Evolutionary conservation across 2,329 filamentous ascomycete genomes (phyloP).

Genomic region (Alternaria sp.): DNA sequence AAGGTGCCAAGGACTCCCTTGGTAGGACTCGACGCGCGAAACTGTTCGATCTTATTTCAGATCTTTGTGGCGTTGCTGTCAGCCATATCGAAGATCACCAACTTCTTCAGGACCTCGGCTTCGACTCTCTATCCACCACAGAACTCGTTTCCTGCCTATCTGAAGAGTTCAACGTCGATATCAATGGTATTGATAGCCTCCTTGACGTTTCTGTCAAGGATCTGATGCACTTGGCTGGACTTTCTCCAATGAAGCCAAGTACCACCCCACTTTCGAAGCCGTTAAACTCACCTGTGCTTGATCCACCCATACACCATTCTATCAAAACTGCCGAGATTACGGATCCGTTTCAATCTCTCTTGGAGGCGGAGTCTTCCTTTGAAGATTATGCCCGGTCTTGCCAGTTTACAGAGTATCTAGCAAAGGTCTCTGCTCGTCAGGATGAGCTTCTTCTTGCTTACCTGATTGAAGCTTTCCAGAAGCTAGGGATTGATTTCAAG

Average conservation of each 20-base stretch:
- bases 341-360: slow-evolving; percentile 5
- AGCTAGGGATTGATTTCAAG: slow-evolving; percentile 11
- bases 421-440: slow-evolving; percentile 7
- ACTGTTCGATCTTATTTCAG: slow-evolving; percentile 7
- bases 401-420: slow-evolving; percentile 9
- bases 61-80: slow-evolving; percentile 5
- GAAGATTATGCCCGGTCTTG: slow-evolving; percentile 1
- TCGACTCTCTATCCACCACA: slow-evolving; percentile 14
- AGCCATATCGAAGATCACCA: slow-evolving; percentile 4
- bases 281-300: neutral
- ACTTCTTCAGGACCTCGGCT: slow-evolving; percentile 12
- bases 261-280: neutral
- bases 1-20: neutral
- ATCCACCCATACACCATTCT: neutral
- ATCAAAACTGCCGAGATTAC: neutral
- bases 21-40: neutral
- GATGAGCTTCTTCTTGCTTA: slow-evolving; percentile 20
- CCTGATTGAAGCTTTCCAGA: slow-evolving; percentile 18
- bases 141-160: slow-evolving; percentile 10
- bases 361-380: neutral
- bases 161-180: slow-evolving; percentile 7
- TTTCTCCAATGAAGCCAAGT: neutral
- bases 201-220: slow-evolving; percentile 11
- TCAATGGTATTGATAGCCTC: slow-evolving; percentile 4
- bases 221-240: neutral